A percentile compares a stretch with the other conserved stretches of the same genome.
Conservation (phyloP, 352 stramenopile genomes). For the Globisporangium yorkense region DNA sequence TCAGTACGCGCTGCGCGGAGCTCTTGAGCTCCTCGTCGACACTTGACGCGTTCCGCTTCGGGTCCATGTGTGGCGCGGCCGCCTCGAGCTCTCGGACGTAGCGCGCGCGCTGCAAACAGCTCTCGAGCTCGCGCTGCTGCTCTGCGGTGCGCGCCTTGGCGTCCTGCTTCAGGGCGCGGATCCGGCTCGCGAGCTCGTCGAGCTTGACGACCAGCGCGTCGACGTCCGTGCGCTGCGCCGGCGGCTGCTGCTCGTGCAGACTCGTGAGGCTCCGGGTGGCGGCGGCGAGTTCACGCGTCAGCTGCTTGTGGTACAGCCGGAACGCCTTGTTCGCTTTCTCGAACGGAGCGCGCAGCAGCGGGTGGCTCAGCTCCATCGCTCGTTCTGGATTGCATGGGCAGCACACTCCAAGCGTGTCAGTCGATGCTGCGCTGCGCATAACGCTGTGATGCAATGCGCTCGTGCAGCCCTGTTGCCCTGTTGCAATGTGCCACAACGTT, state of each 20-base stretch:
- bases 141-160: conserved; percentile 34
- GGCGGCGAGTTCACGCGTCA: conserved; percentile 53
- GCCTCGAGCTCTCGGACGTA: conserved; percentile 39
- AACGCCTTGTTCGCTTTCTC: conserved; percentile 74
- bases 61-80: conserved; percentile 13
- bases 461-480: too few species aligned
- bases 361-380: conserved; percentile 56
- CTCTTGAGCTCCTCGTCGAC: conserved; percentile 12
- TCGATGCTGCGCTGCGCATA: neutral
- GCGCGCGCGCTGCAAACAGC: conserved; percentile 33
- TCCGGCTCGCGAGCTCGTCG: conserved; percentile 29
- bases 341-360: conserved; percentile 69
- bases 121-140: conserved; percentile 55
- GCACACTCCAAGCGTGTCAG: neutral
- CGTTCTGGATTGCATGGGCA: neutral
- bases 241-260: conserved; percentile 49
- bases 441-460: too few species aligned
- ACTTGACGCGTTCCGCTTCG: neutral
- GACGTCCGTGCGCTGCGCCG: conserved; percentile 52
- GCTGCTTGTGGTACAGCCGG: conserved; percentile 74
- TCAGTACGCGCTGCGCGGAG: conserved; percentile 18
- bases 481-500: too few species aligned
- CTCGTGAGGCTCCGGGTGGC: conserved; percentile 41
- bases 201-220: conserved; percentile 53
- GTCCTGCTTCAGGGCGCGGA: conserved; percentile 41